phyloP scores from a whole-genome alignment of 2,329 filamentous ascomycete species.

The Colletotrichum incanum region DNA sequence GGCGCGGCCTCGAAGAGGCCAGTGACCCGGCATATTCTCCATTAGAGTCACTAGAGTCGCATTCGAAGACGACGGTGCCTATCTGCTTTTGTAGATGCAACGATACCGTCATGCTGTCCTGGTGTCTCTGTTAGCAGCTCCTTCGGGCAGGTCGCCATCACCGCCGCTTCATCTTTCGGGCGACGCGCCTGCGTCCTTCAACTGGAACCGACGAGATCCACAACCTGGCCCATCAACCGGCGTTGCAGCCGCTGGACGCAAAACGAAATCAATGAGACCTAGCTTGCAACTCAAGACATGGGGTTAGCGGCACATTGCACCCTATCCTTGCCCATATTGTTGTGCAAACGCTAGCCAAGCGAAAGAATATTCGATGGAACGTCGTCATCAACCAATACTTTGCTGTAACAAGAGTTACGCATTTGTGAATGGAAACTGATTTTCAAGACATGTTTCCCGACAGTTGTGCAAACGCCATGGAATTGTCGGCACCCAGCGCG shows the following conservation, averaged over 20 bases:
- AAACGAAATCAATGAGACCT: background rate
- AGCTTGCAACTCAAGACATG: background rate
- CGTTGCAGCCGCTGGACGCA: background rate
- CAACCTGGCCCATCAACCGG: background rate
- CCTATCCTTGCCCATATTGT: slow-evolving; percentile 15
- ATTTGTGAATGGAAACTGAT: background rate
- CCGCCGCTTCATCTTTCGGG: slow-evolving; percentile 6
- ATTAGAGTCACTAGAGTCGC: slow-evolving; percentile 12
- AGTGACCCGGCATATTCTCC: slow-evolving; percentile 29
- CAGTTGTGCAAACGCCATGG: slow-evolving; percentile 4
- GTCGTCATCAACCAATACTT: background rate
- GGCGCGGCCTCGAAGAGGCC: slow-evolving; percentile 32
- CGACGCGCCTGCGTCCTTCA: background rate
- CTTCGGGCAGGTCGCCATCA: slow-evolving; percentile 20
- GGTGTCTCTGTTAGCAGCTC: background rate
- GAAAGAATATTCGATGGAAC: slow-evolving; percentile 33
- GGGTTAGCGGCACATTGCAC: slow-evolving; percentile 8
- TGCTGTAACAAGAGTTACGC: slow-evolving; percentile 2
- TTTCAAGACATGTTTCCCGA: slow-evolving; percentile 15
- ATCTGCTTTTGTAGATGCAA: background rate
- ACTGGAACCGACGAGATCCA: background rate
- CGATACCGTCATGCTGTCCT: slow-evolving; percentile 10
- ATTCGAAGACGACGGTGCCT: background rate
- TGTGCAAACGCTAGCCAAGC: slow-evolving; percentile 18
- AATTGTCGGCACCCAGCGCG: slow-evolving; percentile 4